These are phyloP conservation scores for Ophiostoma quercus DNA, from an alignment of 2,329 filamentous ascomycete genomes.

Conservation along the genomic window DNA sequence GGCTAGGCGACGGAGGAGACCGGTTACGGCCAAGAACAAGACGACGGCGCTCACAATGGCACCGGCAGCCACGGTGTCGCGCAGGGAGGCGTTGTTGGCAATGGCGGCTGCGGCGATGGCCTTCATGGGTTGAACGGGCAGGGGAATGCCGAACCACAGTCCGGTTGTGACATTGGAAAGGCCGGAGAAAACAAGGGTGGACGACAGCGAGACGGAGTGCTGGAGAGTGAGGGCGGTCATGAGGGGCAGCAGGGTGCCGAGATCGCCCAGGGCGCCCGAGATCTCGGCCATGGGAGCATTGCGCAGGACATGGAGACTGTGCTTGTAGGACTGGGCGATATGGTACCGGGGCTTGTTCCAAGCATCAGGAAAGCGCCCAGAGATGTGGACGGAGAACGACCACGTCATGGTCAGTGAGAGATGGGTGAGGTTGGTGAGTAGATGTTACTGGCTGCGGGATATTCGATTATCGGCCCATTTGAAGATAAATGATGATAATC, in stretches of 20 bases:
- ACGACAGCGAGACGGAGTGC: constrained; percentile 71
- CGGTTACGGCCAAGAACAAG: constrained; percentile 70
- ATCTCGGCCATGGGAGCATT: constrained; percentile 61
- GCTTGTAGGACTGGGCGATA: constrained; percentile 37
- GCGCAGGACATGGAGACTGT: constrained; percentile 48
- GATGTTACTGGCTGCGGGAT: not conserved
- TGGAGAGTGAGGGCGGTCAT: constrained; percentile 80
- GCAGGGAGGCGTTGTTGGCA: constrained; percentile 57
- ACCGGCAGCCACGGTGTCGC: constrained; percentile 75
- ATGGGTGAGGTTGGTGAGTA: not conserved
- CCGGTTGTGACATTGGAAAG: constrained; percentile 82
- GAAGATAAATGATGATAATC: not conserved
- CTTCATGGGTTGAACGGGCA: constrained; percentile 88
- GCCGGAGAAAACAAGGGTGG: constrained; percentile 83
- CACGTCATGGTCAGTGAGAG: not conserved
- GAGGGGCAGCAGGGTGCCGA: constrained; percentile 83
- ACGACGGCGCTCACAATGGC: constrained; percentile 71
- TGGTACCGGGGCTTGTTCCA: constrained; percentile 23
- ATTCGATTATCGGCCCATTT: not conserved
- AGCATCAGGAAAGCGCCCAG: not conserved
- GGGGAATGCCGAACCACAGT: constrained; percentile 74
- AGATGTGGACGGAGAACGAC: constrained; percentile 7
- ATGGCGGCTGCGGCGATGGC: constrained; percentile 89
- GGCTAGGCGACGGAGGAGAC: constrained; percentile 69
- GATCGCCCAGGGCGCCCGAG: constrained; percentile 79